These are phyloP conservation scores for Tricholoma sp. DNA, from an alignment of 768 basidiomycete species.

Conservation along the genomic window DNA sequence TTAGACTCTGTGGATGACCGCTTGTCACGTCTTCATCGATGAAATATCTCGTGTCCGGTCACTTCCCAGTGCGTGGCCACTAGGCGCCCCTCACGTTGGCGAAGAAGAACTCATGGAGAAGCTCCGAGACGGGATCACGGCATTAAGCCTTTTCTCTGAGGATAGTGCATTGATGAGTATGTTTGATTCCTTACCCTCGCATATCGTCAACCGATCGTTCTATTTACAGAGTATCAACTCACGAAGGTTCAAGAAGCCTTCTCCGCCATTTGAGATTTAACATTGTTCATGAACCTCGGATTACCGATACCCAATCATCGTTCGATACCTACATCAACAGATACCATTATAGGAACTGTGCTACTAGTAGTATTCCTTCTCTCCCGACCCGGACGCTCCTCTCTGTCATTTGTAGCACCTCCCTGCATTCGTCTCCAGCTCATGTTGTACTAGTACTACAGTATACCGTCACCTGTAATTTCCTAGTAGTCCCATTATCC, in stretches of 20 bases:
- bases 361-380: neutral
- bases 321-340: conserved; percentile 12
- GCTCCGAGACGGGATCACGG: conserved; percentile 34
- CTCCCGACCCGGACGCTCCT: no score
- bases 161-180: conserved; percentile 42
- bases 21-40: conserved; percentile 41
- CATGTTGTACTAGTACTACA: conserved; percentile 1
- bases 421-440: neutral
- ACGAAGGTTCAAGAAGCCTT: conserved; percentile 43
- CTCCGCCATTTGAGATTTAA: conserved; percentile 26
- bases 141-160: conserved; percentile 38
- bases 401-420: neutral
- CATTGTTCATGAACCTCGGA: neutral
- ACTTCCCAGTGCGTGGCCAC: conserved; percentile 26
- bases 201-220: conserved; percentile 4
- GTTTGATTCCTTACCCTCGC: conserved; percentile 15
- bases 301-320: conserved; percentile 9
- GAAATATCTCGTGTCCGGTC: conserved; percentile 39
- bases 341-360: neutral
- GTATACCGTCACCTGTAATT: neutral
- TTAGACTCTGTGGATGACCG: conserved; percentile 43
- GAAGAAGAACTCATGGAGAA: conserved; percentile 40
- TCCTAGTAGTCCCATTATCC: neutral
- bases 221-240: conserved; percentile 35
- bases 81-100: conserved; percentile 14